These are phyloP conservation scores for Thelonectria rubi DNA, from an alignment of 2,329 filamentous ascomycete species.

Conservation along the genomic window DNA sequence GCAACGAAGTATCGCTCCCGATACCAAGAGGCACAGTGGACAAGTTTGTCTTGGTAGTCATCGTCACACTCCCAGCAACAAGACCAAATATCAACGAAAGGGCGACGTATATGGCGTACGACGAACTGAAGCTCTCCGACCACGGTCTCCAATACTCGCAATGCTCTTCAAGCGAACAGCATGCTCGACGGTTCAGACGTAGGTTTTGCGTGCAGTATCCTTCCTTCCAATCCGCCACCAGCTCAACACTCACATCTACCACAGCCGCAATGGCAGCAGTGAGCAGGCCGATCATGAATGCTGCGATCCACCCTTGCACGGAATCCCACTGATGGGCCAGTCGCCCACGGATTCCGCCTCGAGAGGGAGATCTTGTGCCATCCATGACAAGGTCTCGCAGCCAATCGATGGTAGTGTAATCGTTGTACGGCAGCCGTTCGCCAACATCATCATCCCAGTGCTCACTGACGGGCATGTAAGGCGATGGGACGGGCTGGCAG, in stretches of 20 bases:
- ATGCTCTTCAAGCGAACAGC: conserved; percentile 7
- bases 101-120: conserved; percentile 24
- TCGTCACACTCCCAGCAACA: conserved; percentile 20
- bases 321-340: conserved; percentile 15
- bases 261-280: conserved; percentile 19
- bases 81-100: conserved; percentile 23
- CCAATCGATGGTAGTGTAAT: conserved; percentile 71
- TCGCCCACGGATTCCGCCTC: conserved; percentile 6
- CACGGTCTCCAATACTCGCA: conserved; percentile 17
- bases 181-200: conserved; percentile 17
- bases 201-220: conserved; percentile 24
- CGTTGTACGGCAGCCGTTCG: conserved; percentile 55
- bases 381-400: conserved; percentile 62
- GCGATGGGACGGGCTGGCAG: not conserved
- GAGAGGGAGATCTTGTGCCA: not conserved
- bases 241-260: conserved; percentile 31
- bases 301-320: conserved; percentile 25
- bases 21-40: not conserved
- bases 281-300: conserved; percentile 27
- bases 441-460: not conserved
- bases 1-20: not conserved
- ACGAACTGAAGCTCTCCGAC: conserved; percentile 14
- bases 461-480: not conserved
- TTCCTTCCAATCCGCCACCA: conserved; percentile 28
- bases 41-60: conserved; percentile 28